Evolutionary conservation across 2,329 filamentous ascomycete species (phyloP).

Genomic region (Herpotrichia juniperi): DNA sequence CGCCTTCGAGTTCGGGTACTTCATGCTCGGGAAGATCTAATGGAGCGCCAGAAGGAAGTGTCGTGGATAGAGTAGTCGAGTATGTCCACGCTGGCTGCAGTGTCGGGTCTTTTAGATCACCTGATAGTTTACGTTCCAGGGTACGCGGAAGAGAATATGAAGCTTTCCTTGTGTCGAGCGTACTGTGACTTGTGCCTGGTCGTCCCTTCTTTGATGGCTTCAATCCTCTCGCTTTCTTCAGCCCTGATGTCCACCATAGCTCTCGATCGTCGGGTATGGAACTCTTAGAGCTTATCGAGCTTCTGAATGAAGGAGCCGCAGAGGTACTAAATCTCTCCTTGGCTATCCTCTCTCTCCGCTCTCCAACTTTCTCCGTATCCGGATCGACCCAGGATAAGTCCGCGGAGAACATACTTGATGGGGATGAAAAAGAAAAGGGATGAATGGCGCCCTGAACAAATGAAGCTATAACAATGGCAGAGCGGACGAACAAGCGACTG

Average conservation of each 20-base stretch:
- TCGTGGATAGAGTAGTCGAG: slow-evolving; percentile 34
- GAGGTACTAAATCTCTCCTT: slow-evolving; percentile 30
- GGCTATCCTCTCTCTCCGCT: slow-evolving; percentile 42
- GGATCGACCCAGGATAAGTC: slow-evolving; percentile 46
- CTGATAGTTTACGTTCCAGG: slow-evolving; percentile 11
- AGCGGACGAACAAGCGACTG: slow-evolving; percentile 18
- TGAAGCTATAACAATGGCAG: slow-evolving; percentile 20
- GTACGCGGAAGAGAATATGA: slow-evolving; percentile 13
- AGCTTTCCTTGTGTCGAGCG: slow-evolving; percentile 15
- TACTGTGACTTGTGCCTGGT: slow-evolving; percentile 26
- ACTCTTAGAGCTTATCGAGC: slow-evolving; percentile 29
- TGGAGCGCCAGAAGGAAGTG: slow-evolving; percentile 39
- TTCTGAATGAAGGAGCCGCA: slow-evolving; percentile 26
- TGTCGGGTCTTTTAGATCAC: slow-evolving; percentile 29
- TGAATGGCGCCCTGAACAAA: slow-evolving; percentile 16
- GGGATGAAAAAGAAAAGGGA: neutral
- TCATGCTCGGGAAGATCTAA: slow-evolving; percentile 33
- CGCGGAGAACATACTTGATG: slow-evolving; percentile 44
- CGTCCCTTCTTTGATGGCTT: slow-evolving; percentile 26
- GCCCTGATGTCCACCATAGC: slow-evolving; percentile 39
- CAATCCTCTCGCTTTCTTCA: slow-evolving; percentile 39
- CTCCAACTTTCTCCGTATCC: slow-evolving; percentile 44
- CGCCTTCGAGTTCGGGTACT: slow-evolving; percentile 38
- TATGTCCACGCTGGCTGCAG: slow-evolving; percentile 39
- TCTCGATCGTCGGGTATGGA: slow-evolving; percentile 34